Evolutionary conservation across 495 filamentous ascomycete species (phyloP).

Genomic region (Aspergillus sclerotioniger): DNA sequence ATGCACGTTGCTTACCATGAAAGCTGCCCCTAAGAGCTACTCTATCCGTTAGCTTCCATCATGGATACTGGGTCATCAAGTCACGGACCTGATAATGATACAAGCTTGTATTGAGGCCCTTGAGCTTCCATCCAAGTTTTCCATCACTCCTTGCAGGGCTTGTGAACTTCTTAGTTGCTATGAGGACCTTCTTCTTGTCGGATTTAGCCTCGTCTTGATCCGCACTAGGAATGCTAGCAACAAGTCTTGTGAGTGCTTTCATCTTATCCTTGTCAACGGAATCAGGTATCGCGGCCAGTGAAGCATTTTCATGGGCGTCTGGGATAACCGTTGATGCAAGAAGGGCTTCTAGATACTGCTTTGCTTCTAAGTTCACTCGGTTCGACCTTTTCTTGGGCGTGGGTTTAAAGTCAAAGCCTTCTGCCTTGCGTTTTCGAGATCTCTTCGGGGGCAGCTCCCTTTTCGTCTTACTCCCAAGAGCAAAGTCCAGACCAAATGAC

Average conservation of each 20-base stretch:
- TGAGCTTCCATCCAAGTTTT: constrained; percentile 43
- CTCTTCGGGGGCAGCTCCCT: background rate
- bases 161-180: constrained; percentile 42
- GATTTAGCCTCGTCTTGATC: constrained; percentile 12
- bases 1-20: constrained; percentile 43
- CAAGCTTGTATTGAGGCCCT: constrained; percentile 46
- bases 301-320: constrained; percentile 21
- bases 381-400: constrained; percentile 4
- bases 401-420: background rate
- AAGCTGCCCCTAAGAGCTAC: constrained; percentile 49
- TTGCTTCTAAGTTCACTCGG: background rate
- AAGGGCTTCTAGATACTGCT: constrained; percentile 7
- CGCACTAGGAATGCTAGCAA: constrained; percentile 20
- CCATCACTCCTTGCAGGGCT: constrained; percentile 34
- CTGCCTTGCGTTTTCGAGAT: background rate
- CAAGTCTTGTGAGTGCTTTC: constrained; percentile 21
- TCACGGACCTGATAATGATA: constrained; percentile 48
- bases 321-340: constrained; percentile 14
- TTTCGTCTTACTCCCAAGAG: background rate
- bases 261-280: constrained; percentile 15
- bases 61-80: background rate
- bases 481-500: constrained; percentile 15
- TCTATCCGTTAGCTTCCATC: constrained; percentile 10
- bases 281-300: constrained; percentile 3
- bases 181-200: constrained; percentile 19